Conservation (phyloP, 1,284 basidiomycete genomes). For the Apiotrichum akiyoshidainum region DNA sequence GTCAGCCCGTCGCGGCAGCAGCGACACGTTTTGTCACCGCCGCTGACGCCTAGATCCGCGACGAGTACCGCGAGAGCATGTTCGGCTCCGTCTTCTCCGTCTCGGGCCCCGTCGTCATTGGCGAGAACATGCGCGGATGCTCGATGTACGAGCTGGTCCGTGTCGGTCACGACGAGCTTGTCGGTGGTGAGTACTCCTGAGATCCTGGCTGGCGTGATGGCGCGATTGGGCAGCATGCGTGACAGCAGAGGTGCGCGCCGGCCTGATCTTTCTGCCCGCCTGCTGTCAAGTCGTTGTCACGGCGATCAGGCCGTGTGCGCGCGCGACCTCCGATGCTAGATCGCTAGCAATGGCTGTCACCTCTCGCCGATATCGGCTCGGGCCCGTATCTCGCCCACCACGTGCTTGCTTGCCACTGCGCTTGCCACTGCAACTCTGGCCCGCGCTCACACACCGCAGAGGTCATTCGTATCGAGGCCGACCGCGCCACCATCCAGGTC, state of each 20-base stretch:
- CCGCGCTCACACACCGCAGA: slow-evolving; percentile 55
- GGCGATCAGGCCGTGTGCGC: too few species aligned
- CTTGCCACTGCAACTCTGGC: neutral
- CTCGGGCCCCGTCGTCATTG: slow-evolving; percentile 93
- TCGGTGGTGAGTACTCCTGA: slow-evolving; percentile 65
- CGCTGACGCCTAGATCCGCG: slow-evolving; percentile 57
- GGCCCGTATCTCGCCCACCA: too few species aligned
- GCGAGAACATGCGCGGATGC: slow-evolving; percentile 91
- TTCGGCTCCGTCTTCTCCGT: slow-evolving; percentile 85
- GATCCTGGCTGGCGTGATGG: neutral
- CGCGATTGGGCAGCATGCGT: too few species aligned
- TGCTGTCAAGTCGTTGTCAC: too few species aligned
- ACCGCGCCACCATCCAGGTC: slow-evolving; percentile 99
- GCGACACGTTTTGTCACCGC: too few species aligned
- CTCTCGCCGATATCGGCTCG: too few species aligned
- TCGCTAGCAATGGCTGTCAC: too few species aligned
- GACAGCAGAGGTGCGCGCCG: too few species aligned
- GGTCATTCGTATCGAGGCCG: slow-evolving; percentile 94
- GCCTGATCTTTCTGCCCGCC: too few species aligned
- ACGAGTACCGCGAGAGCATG: slow-evolving; percentile 83
- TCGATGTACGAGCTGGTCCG: slow-evolving; percentile 96
- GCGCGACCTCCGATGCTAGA: too few species aligned
- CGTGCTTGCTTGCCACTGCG: neutral
- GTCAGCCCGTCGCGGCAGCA: too few species aligned
- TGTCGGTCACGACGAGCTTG: slow-evolving; percentile 95